phyloP scores from a whole-genome alignment of 768 basidiomycete species.

The Ramaria rubella region DNA sequence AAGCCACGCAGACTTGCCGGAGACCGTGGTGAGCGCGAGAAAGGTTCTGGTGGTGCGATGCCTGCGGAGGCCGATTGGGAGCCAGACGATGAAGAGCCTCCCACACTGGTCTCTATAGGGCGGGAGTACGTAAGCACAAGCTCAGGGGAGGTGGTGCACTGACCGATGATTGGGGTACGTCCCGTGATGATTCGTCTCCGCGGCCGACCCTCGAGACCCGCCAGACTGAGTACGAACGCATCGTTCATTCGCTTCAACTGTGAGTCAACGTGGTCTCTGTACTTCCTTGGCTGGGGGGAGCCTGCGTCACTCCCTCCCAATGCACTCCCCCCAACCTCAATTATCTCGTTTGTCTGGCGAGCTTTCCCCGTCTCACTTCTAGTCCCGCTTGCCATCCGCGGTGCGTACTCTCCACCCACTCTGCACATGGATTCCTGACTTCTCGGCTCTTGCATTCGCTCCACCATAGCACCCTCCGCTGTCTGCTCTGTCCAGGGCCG shows the following conservation, averaged over 20 bases:
- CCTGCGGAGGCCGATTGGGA: not conserved
- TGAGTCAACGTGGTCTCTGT: constrained; percentile 36
- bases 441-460: no score
- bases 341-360: no score
- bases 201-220: not conserved
- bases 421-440: no score
- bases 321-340: no score
- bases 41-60: not conserved
- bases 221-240: constrained; percentile 53
- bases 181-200: not conserved
- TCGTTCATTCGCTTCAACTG: constrained; percentile 61
- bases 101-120: not conserved
- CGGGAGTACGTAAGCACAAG: not conserved
- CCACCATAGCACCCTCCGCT: no score
- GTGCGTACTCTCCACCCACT: no score
- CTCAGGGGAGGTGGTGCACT: no score
- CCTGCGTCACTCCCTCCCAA: not conserved
- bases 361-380: no score
- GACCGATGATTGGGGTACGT: constrained; percentile 13
- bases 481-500: no score
- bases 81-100: not conserved
- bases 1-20: not conserved
- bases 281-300: constrained; percentile 14
- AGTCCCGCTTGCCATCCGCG: no score
- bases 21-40: not conserved